Evolutionary conservation across 1,139 yeast species (phyloP), one percentile per base, ranked within the genome.

Genomic region (Yarrowia galli): DNA sequence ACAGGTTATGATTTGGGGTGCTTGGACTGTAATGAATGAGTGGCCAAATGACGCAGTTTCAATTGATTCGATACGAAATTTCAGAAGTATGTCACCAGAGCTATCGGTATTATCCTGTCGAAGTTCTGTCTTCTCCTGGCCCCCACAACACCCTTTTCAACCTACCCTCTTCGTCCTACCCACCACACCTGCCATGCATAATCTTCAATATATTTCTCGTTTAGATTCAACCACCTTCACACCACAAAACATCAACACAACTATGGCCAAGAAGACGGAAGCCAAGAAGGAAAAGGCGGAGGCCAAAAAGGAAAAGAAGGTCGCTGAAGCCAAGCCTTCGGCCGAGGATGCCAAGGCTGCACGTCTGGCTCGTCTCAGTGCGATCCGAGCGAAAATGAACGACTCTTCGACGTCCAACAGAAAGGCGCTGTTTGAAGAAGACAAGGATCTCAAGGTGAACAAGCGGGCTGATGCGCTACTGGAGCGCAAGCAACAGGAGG

Each of bases 361-460:
- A 10, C 46, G 56, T n/a, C 25, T 46, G 38, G 54, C 66, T 4
- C 48, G 71, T 58, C 71, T 73, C 68, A 69, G 68, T 35, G 70
- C 69, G 38, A 71, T 73, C 9, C 68, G 71, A 13, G 36, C 60
- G 48, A 67, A 71, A 23, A 74, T 74, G 10, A 69, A 60, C 25
- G 77, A 78, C 51, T 78, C 82, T 0, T 70, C 75, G 18, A 73
- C 74, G 40, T 78, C 76, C 18, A 84, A 83, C 71, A 75, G 82
- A 53, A 77, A 79, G 56, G 85, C 82, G 67, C 75, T 84, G 1
- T 77, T 77, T 67, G 77, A 79, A 51, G 84, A 83, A 53, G 79
- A 80, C 70, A 78, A 76, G 67, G 71, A 80, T 69, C 76, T 75
- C 68, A 75, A 79, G 67, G 73, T 75, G 9, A 77, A 80, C 49